A percentile compares a stretch with the other conserved stretches of the same genome.
Conservation (phyloP, 1,139 yeast species). For the Kodamaea alishanica region DNA sequence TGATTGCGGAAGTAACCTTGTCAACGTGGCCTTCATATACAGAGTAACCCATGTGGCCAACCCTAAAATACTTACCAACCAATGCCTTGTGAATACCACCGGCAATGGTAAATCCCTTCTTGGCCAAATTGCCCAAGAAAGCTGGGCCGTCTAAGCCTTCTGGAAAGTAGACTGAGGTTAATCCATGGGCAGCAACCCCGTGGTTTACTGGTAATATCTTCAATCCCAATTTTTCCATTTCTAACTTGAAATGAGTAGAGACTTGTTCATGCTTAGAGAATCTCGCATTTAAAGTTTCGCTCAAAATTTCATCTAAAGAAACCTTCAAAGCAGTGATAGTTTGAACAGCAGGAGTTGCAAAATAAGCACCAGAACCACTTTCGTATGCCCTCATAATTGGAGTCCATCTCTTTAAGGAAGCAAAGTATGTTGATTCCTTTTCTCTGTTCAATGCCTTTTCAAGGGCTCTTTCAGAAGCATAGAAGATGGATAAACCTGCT, state of each 20-base stretch:
- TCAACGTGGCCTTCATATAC: slow-evolving; percentile 45
- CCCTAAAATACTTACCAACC: slow-evolving; percentile 79
- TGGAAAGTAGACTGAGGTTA: slow-evolving; percentile 84
- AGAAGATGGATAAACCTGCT: slow-evolving; percentile 80
- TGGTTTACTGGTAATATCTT: slow-evolving; percentile 61
- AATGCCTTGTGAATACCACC: slow-evolving; percentile 88
- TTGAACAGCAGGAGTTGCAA: slow-evolving; percentile 93
- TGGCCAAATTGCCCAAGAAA: slow-evolving; percentile 50
- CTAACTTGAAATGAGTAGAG: slow-evolving; percentile 63
- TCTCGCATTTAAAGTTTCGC: slow-evolving; percentile 56
- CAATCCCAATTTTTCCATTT: slow-evolving; percentile 56
- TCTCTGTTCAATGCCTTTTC: slow-evolving; percentile 53
- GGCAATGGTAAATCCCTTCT: slow-evolving; percentile 76
- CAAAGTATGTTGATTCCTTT: slow-evolving; percentile 62
- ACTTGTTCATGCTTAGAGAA: slow-evolving; percentile 59
- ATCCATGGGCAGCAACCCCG: slow-evolving; percentile 76
- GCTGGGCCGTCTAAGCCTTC: slow-evolving; percentile 68
- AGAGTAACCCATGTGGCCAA: slow-evolving; percentile 88
- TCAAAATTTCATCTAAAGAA: slow-evolving; percentile 69
- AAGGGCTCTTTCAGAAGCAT: slow-evolving; percentile 74
- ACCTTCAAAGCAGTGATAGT: slow-evolving; percentile 76
- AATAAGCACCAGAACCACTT: slow-evolving; percentile 76
- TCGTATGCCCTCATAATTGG: slow-evolving; percentile 90
- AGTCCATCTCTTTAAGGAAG: slow-evolving; percentile 79
- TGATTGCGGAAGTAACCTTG: slow-evolving; percentile 32